phyloP scores from a whole-genome alignment of 306 rosid genomes.

The Styphnolobium japonicum region DNA sequence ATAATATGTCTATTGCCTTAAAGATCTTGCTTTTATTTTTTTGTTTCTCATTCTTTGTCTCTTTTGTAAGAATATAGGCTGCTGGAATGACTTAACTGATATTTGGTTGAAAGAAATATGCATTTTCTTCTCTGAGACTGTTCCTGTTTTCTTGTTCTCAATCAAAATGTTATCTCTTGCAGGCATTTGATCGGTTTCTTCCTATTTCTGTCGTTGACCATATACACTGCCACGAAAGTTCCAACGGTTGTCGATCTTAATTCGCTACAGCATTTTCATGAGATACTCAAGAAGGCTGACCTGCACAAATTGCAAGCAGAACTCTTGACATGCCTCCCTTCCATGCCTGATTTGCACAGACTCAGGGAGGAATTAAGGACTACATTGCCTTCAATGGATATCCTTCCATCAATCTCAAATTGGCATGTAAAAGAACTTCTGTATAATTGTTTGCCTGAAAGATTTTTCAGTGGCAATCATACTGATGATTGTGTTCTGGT shows the following conservation, averaged over 20 bases:
- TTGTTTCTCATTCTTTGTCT: background rate
- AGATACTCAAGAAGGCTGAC: slow-evolving; percentile 64
- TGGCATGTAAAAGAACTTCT: slow-evolving; percentile 83
- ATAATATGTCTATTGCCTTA: background rate
- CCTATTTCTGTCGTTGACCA: slow-evolving; percentile 83
- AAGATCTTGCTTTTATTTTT: background rate
- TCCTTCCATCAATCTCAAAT: slow-evolving; percentile 59
- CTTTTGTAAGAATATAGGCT: background rate
- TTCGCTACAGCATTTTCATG: slow-evolving; percentile 67
- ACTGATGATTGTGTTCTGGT: slow-evolving; percentile 87
- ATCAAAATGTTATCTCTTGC: slow-evolving; percentile 27
- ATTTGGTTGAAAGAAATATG: background rate
- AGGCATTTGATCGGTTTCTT: slow-evolving; percentile 98
- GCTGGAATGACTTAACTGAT: background rate
- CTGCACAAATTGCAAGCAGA: slow-evolving; percentile 73
- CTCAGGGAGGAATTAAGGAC: slow-evolving; percentile 59
- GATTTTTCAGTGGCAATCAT: slow-evolving; percentile 70
- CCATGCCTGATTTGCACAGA: slow-evolving; percentile 67
- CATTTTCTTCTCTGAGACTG: background rate
- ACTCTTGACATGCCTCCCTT: slow-evolving; percentile 77
- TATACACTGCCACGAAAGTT: slow-evolving; percentile 82
- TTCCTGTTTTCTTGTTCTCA: background rate
- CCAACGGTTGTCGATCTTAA: slow-evolving; percentile 80
- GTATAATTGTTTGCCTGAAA: slow-evolving; percentile 81
- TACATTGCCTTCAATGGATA: slow-evolving; percentile 50